Conservation (phyloP, 2,329 filamentous ascomycete genomes). For the Neoascochyta sp. region DNA sequence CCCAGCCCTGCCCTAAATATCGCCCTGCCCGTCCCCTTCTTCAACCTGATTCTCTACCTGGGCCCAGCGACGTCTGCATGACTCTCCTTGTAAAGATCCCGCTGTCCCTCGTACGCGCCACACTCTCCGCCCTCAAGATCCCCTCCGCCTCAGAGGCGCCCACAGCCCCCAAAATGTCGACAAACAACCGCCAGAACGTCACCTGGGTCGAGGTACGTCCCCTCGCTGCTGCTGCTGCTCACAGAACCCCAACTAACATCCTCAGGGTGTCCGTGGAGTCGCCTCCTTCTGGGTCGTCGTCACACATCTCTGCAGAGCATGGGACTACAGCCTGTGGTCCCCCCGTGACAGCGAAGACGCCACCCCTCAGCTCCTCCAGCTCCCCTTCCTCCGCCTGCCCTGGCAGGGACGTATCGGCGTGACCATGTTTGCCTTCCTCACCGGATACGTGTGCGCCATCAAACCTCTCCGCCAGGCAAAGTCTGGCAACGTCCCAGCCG, state of each 20-base stretch:
- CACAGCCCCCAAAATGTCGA: slow-evolving; percentile 25
- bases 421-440: slow-evolving; percentile 55
- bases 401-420: slow-evolving; percentile 55
- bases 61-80: slow-evolving; percentile 27
- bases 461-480: slow-evolving; percentile 53
- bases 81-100: slow-evolving; percentile 24
- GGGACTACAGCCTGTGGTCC: slow-evolving; percentile 52
- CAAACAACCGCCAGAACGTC: slow-evolving; percentile 36
- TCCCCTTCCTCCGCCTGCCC: slow-evolving; percentile 53
- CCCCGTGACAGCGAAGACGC: slow-evolving; percentile 43
- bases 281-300: slow-evolving; percentile 53
- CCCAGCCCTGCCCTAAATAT: too few species aligned
- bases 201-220: slow-evolving; percentile 41
- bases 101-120: slow-evolving; percentile 24
- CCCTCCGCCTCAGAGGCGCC: too few species aligned
- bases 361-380: slow-evolving; percentile 47
- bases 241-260: slow-evolving; percentile 4
- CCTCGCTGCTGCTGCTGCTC: not conserved
- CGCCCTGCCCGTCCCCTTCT: slow-evolving; percentile 8
- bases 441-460: slow-evolving; percentile 55
- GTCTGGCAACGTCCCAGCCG: slow-evolving; percentile 43
- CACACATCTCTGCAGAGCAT: slow-evolving; percentile 52
- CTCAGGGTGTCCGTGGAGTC: slow-evolving; percentile 51
- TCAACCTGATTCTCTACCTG: slow-evolving; percentile 6
- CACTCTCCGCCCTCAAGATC: slow-evolving; percentile 16